Percentiles rank a stretch among this genome's conserved stretches.
Evolutionary conservation across 2,329 filamentous ascomycete genomes (phyloP).

Genomic region (Pestalotiopsis fici): DNA sequence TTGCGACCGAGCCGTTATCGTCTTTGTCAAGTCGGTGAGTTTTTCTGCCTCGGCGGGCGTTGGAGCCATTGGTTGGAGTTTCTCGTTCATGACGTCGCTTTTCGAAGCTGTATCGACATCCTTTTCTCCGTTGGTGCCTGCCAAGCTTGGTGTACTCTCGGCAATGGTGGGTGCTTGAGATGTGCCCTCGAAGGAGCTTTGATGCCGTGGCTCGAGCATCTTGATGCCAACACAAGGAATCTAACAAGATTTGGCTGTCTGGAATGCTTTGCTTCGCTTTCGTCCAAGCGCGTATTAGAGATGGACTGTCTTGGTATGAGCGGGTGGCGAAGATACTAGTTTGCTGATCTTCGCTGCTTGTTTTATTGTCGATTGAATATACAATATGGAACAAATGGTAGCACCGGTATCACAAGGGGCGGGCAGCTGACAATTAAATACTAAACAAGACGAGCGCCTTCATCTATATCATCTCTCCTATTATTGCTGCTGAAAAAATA

Average conservation of each 20-base stretch:
- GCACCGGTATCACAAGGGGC: neutral
- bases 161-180: slow-evolving; percentile 23
- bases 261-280: neutral
- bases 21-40: slow-evolving; percentile 17
- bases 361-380: neutral
- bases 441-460: neutral
- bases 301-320: neutral
- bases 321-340: neutral
- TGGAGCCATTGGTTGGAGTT: slow-evolving; percentile 6
- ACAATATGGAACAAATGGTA: neutral
- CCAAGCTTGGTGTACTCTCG: slow-evolving; percentile 18
- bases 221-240: no score
- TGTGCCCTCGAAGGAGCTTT: slow-evolving; percentile 6
- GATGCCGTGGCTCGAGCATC: slow-evolving; percentile 2
- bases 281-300: neutral
- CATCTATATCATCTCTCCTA: neutral
- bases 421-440: neutral
- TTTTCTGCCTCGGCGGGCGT: slow-evolving; percentile 14
- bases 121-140: slow-evolving; percentile 21
- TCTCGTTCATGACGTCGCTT: neutral
- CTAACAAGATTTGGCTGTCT: neutral
- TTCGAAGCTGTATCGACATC: slow-evolving; percentile 15
- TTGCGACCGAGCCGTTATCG: slow-evolving; percentile 26
- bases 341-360: neutral
- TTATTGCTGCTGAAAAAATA: neutral